Base-by-base conservation (phyloP, 192 early-diverging fungal species). In the Pilaira anomala region DNA sequence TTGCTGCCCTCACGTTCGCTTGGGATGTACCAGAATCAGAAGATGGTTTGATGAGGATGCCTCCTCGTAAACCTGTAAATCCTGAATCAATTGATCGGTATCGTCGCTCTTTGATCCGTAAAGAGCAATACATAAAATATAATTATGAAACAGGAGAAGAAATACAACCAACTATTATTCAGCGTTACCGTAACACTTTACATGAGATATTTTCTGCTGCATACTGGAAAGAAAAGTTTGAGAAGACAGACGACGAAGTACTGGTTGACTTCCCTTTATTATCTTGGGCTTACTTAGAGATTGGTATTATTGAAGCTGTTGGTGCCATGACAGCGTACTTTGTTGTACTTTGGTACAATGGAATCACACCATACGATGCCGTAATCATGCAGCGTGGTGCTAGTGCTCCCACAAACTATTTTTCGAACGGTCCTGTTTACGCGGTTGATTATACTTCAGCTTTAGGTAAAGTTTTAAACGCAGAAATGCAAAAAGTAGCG, bases 51-150 rank as follows among this genome's bases (percentile, higher is more conserved):
- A 98, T 98, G 96, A 90, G 86, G 70, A 72, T 96, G 54, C 84
- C 81, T 59, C 96, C 96, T 30, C 89, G 96, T 61, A 89, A 87
- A 72, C 96, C 94, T 9, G 94, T 98, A 18, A 93, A 86, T 2
- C 68, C 76, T 8, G 81, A 81, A 56, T 87, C 91, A 11, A 84
- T 94, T 59, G 84, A 85, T n/a, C 83, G 78, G 63, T 65, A 87
- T 60, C 87, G 87, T 29, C 82, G 80, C 14, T 74, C 75, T 39
- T 65, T 74, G 30, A 76, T 80, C 7, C 75, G 82, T 9, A 77
- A 74, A 11, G 64, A 84, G 16, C 73, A 70, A 24, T 74, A 80
- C 19, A 65, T 79, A 1, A 41, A 73, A 8, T 62, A 46, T 33
- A 85, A 88, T 63, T 58, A 65, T 13, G 77, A 75, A 55, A 80